Evolutionary conservation across 768 basidiomycete genomes (phyloP).

Genomic region (Leccinum ochraceum): DNA sequence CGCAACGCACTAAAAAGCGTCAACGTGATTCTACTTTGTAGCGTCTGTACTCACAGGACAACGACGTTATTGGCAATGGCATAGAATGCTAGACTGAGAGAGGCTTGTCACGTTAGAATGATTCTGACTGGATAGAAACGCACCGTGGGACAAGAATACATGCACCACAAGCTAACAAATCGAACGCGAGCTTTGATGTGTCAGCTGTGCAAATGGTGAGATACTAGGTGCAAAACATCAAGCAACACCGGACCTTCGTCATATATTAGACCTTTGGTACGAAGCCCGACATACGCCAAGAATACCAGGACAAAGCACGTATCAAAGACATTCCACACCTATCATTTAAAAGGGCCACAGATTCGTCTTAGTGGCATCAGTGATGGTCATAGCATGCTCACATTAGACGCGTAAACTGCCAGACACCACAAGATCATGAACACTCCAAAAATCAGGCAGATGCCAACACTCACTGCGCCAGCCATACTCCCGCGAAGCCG

Average conservation of each 20-base stretch:
- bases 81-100: slow-evolving; percentile 70
- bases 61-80: slow-evolving; percentile 77
- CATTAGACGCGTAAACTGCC: slow-evolving; percentile 82
- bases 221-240: neutral
- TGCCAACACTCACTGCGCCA: slow-evolving; percentile 71
- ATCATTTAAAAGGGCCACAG: slow-evolving; percentile 6
- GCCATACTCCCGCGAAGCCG: slow-evolving; percentile 82
- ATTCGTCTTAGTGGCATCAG: neutral
- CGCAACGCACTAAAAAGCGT: slow-evolving; percentile 59
- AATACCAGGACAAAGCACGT: slow-evolving; percentile 72
- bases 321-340: slow-evolving; percentile 95
- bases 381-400: slow-evolving; percentile 31
- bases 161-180: slow-evolving; percentile 80
- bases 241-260: slow-evolving; percentile 45
- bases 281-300: slow-evolving; percentile 62
- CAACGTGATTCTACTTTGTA: slow-evolving; percentile 1
- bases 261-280: slow-evolving; percentile 59
- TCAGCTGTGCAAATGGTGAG: slow-evolving; percentile 32
- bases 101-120: slow-evolving; percentile 1
- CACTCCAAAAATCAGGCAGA: neutral
- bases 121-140: slow-evolving; percentile 9
- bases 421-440: slow-evolving; percentile 4
- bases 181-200: slow-evolving; percentile 67
- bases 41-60: slow-evolving; percentile 55
- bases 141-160: slow-evolving; percentile 86